Conservation (phyloP, 1,284 basidiomycete species). For the Mycena sp. region DNA sequence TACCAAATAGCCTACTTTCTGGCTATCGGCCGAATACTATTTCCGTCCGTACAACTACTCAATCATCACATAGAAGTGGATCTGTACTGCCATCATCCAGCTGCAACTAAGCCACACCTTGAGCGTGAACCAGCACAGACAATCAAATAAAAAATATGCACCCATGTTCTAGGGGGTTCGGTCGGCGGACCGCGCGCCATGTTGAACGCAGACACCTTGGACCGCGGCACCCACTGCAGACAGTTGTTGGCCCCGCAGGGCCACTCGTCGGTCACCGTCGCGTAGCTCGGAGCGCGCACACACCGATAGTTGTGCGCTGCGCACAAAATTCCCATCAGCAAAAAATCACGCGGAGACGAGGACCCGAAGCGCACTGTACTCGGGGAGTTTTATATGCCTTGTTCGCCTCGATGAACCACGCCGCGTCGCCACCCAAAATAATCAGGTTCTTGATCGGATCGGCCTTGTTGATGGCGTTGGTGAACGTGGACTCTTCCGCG, state of each 20-base stretch:
- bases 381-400: too few relatives aligned
- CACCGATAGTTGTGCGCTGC: constrained; percentile 10
- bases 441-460: constrained; percentile 20
- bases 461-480: constrained; percentile 16
- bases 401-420: constrained; percentile 2
- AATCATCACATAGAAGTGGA: too few relatives aligned
- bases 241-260: constrained; percentile 20
- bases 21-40: constrained; percentile 19
- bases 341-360: not conserved
- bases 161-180: constrained; percentile 4
- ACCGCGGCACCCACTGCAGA: constrained; percentile 20
- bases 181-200: constrained; percentile 10
- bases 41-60: too few relatives aligned
- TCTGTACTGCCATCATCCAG: too few relatives aligned
- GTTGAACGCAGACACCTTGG: constrained; percentile 10
- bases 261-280: constrained; percentile 3
- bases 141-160: not conserved
- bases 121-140: too few relatives aligned
- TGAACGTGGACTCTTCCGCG: constrained; percentile 20
- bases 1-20: constrained; percentile 27
- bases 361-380: not conserved
- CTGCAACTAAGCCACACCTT: too few relatives aligned
- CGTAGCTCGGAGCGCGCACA: constrained; percentile 5
- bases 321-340: not conserved
- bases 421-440: constrained; percentile 21